Evolutionary conservation across 495 filamentous ascomycete genomes (phyloP), one percentile per base, ranked within the genome.

Genomic region (Daldinia loculata): DNA sequence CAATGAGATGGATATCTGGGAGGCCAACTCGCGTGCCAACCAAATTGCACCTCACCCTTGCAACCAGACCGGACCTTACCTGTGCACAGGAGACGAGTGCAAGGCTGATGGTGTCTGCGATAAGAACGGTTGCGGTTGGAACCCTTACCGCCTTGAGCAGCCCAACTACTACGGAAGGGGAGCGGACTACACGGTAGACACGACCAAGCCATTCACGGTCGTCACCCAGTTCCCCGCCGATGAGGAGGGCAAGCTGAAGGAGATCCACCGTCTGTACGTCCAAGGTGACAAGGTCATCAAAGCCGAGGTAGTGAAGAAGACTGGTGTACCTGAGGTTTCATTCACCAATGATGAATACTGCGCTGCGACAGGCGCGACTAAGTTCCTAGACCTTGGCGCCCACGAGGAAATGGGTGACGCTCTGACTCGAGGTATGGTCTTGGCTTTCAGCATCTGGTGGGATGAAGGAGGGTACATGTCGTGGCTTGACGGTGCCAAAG

Each of bases 401-500:
- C 67, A 91, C 71, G 70, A 75, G 14, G 79, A 67, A 1, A 90
- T 94, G 84, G 84, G 90, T 29, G 77, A 84, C 38, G 85, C 84
- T 3, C 77, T 92, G 34, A 78, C 65, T 0, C 74, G 87, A 0
- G 89, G 89, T 2, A 92, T 92, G 89, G 88, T 90, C 1, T 74
- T 91, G n/a, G 81, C 84, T 1, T 84, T 91, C 70, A 85, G 82
- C 67, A 83, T 92, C 61, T 91, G 89, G 89, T 87, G 86, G 77
- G 87, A 88, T 59, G 75, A 78, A 15, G 78, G 81, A n/a, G 77
- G 79, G 2, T 85, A 82, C 74, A 91, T 91, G 89, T 81, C 82
- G 45, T 91, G 89, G 89, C 76, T 92, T 12, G 89, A 91, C 71
- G 79, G 81, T 45, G 80, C 79, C 6, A 77, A 64, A 66, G 77